Evolutionary conservation across 2,329 filamentous ascomycete species (phyloP).

Genomic region (Cordyceps tenuipes): DNA sequence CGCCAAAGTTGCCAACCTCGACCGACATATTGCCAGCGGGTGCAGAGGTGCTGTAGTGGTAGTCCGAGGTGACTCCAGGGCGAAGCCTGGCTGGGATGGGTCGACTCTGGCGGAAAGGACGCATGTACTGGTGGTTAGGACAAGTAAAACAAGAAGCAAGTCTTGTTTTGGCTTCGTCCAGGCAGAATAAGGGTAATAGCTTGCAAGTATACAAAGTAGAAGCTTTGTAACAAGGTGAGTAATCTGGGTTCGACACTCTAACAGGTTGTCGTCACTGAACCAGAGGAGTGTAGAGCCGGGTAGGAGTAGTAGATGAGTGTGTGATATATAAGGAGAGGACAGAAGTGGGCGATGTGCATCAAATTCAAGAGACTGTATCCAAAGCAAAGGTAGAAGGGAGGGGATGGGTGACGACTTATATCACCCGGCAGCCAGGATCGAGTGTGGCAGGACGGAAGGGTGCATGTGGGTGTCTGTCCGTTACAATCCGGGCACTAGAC

Average conservation of each 20-base stretch:
- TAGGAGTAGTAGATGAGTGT: not conserved
- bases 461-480: not conserved
- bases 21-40: constrained; percentile 3
- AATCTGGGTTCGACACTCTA: not conserved
- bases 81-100: constrained; percentile 1
- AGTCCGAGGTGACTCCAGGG: constrained; percentile 2
- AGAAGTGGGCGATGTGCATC: not conserved
- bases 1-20: not conserved
- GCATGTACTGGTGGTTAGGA: constrained; percentile 1
- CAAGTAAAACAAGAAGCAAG: constrained; percentile 1
- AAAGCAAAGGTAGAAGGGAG: not conserved
- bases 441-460: constrained; percentile 8
- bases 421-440: constrained; percentile 4
- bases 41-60: constrained; percentile 6
- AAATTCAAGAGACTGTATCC: not conserved
- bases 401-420: constrained; percentile 8
- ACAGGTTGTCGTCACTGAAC: not conserved
- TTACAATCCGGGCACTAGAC: not conserved
- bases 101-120: constrained; percentile 8
- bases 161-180: constrained; percentile 1
- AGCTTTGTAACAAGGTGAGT: not conserved
- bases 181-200: not conserved
- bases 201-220: not conserved
- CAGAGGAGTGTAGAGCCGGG: not conserved
- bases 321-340: not conserved